phyloP scores from a whole-genome alignment of 2,329 filamentous ascomycete genomes.

The Thermomyces lanuginosus region DNA sequence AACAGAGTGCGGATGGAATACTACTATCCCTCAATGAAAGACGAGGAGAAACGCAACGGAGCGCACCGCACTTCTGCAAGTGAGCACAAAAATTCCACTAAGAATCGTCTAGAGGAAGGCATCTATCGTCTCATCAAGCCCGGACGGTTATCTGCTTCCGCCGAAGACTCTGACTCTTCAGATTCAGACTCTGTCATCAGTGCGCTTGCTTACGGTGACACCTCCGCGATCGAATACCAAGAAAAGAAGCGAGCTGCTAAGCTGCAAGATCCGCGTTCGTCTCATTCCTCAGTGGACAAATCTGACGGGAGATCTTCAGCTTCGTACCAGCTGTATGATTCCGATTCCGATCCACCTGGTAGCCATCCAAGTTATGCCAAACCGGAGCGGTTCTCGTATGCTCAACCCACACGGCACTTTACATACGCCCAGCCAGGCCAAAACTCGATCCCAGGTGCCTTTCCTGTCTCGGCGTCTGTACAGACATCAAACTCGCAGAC shows the following conservation, averaged over 20 bases:
- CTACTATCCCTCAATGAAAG: constrained; percentile 14
- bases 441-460: constrained; percentile 6
- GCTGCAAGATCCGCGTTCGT: constrained; percentile 6
- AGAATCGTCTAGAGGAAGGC: too few species aligned
- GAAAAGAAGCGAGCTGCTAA: not conserved
- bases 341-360: constrained; percentile 9
- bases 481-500: constrained; percentile 2
- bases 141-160: constrained; percentile 10
- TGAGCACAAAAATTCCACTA: too few species aligned
- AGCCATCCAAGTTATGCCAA: constrained; percentile 21
- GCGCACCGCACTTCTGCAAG: too few species aligned
- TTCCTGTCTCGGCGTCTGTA: constrained; percentile 4
- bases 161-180: constrained; percentile 12
- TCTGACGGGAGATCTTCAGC: constrained; percentile 1
- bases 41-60: constrained; percentile 12
- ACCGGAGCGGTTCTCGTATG: constrained; percentile 16
- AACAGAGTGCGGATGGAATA: constrained; percentile 10
- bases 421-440: constrained; percentile 9
- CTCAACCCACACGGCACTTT: constrained; percentile 13
- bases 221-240: constrained; percentile 3
- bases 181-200: constrained; percentile 19
- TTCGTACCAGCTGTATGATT: constrained; percentile 7
- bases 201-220: constrained; percentile 24
- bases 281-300: constrained; percentile 3
- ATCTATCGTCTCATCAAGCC: constrained; percentile 5